phyloP scores from a whole-genome alignment of 768 basidiomycete genomes.

The Pleurotus giganteus region DNA sequence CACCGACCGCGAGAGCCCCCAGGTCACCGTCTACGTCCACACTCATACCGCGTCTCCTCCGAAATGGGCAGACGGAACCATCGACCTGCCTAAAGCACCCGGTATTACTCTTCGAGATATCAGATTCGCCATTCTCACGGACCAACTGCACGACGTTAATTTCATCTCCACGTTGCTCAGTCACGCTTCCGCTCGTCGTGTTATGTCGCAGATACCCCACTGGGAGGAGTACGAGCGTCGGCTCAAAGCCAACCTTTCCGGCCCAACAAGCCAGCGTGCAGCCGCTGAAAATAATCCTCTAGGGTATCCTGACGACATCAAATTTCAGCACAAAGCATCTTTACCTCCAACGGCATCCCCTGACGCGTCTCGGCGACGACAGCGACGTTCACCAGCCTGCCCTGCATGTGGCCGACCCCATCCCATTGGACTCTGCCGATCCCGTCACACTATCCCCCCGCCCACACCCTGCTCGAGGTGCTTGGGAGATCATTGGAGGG shows the following conservation, averaged over 20 bases:
- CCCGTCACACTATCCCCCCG: constrained; percentile 3
- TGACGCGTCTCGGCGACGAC: neutral
- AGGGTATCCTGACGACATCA: neutral
- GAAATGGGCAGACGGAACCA: neutral
- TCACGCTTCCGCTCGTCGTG: neutral
- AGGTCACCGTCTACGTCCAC: neutral
- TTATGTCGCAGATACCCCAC: neutral
- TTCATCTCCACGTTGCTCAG: neutral
- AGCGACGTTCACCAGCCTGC: neutral
- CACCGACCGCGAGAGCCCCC: neutral
- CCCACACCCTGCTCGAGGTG: constrained; percentile 12
- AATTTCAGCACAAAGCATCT: neutral
- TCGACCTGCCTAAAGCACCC: neutral
- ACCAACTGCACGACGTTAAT: neutral
- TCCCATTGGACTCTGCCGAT: constrained; percentile 1
- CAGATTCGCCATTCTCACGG: constrained; percentile 3
- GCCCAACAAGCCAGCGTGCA: neutral
- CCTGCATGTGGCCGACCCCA: constrained; percentile 10
- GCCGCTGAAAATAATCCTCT: neutral
- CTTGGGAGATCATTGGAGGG: constrained; percentile 17
- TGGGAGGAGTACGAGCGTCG: neutral
- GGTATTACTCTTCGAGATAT: constrained; percentile 5
- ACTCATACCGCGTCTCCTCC: constrained; percentile 1
- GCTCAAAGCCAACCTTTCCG: neutral
- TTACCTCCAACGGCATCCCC: neutral